Evolutionary conservation across 768 basidiomycete genomes (phyloP), one percentile per base, ranked within the genome.

Genomic region (Collybia mongolica): DNA sequence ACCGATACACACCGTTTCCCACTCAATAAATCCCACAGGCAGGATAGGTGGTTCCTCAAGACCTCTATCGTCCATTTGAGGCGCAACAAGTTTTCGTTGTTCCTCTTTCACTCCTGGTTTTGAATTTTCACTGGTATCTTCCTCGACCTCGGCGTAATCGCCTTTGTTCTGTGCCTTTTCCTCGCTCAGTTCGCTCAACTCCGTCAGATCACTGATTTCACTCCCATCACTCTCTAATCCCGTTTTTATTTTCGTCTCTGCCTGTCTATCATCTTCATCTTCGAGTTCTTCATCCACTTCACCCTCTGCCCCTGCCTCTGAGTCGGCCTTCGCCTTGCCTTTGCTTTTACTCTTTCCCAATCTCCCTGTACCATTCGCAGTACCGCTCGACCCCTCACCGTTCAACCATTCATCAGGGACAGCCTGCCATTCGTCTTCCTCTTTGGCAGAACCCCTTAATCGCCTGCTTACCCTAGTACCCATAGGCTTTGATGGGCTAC

Each of bases 371-470:
- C 17, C 60, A 56, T 48, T 40, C 24, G 7, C 36, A 11, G n/a
- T 35, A n/a, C 19, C 32, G 7, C n/a, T 46, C 39, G 39, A 35
- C 8, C 32, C 45, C 2, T 23, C 54, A 14, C 43, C 52, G 50
- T 74, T 61, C 51, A 86, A 60, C 90, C 89, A 92, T 59, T 89
- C 89, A 7, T 84, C 77, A 0, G 90, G 91, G 20, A 93, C 77
- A 49, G 80, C 73, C 65, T 93, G 88, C 91, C 90, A 93, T n/a
- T 80, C 75, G 38, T 68, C 63, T 2, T 78, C 83, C 5, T 83
- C 82, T 22, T 79, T 73, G 37, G 63, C 60, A 4, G 69, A 50
- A 14, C 83, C 83, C 39, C 86, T 72, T 52, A 91, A 63, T 37
- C 90, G 75, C 1, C 83, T 77, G 59, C 89, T 92, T 2, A 81